Evolutionary conservation across 768 basidiomycete species (phyloP).

Genomic region (Pulveroboletus sp.): DNA sequence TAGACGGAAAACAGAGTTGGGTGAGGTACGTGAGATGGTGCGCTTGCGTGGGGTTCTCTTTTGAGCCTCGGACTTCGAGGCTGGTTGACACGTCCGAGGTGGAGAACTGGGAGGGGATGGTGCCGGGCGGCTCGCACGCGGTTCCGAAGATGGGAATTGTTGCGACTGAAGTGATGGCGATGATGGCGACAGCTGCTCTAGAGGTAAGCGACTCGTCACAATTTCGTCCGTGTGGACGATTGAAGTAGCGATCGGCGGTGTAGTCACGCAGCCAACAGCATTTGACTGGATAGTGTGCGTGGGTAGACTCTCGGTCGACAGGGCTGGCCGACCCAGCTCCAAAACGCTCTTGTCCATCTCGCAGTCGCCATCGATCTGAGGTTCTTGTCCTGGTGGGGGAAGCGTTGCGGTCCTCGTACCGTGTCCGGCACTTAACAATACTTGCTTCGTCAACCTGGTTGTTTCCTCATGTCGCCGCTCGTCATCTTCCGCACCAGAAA

Average conservation of each 20-base stretch:
- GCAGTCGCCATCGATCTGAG: slow-evolving; percentile 1
- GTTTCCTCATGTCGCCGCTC: slow-evolving; percentile 23
- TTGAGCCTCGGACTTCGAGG: slow-evolving; percentile 43
- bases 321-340: slow-evolving; percentile 67
- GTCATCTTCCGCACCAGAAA: slow-evolving; percentile 20
- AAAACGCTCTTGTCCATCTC: slow-evolving; percentile 74
- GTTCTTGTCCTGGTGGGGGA: slow-evolving; percentile 18
- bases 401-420: slow-evolving; percentile 32
- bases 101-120: slow-evolving; percentile 15
- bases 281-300: not conserved
- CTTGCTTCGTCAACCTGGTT: slow-evolving; percentile 16
- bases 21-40: slow-evolving; percentile 23
- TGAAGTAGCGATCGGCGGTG: slow-evolving; percentile 2
- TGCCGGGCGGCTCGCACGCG: slow-evolving; percentile 23
- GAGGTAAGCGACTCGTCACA: not conserved
- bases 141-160: slow-evolving; percentile 15
- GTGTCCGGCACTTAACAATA: slow-evolving; percentile 19
- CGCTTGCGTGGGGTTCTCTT: slow-evolving; percentile 30
- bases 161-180: slow-evolving; percentile 4
- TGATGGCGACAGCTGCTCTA: slow-evolving; percentile 5
- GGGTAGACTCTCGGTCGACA: slow-evolving; percentile 69
- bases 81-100: not conserved
- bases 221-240: not conserved
- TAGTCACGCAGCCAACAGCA: not conserved
- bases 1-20: slow-evolving; percentile 92